Evolutionary conservation across 352 stramenopile species (phyloP), one percentile per base, ranked within the genome.

Genomic region (Phytophthora rubi): DNA sequence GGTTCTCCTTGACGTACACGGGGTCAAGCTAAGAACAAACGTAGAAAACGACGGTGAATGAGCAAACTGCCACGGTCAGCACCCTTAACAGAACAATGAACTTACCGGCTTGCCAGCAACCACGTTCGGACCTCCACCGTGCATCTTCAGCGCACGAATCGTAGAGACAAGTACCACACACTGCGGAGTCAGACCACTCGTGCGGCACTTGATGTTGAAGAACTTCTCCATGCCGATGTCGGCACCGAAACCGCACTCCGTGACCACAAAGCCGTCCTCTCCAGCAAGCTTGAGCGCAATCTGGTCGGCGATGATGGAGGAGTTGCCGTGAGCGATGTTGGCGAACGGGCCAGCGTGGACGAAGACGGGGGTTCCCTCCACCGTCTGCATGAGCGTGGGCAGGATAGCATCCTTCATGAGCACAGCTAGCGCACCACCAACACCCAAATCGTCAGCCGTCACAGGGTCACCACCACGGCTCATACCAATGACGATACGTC

Each of bases 151-250:
- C 33, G 98, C 98, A 39, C 98, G 94, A 32, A 99, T 93, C 4
- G 98, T 99, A 21, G 98, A 96, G 15, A 99, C 98, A 37, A 99
- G 93, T 48, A 99, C 97, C 44, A 97, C 97, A 65, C 94, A 99
- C 71, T 98, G 93, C 8, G 98, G 98, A n/a, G 89, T 96, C 7
- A 99, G 79, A 15, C 95, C 97, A 64, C 86, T 98, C 37, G 91
- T 88, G 35, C 98, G 90, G 77, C 97, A 99, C 85, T 99, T 99
- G 73, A 99, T 99, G 86, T 99, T 99, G 80, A 99, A 99, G 76
- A 99, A 99, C 80, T 99, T 99, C 69, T 99, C 94, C 81, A 98
- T 96, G 55, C 92, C 94, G 64, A 99, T 98, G 70, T 99, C 97
- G 9, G 97, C 97, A 44, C 98, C 98, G 73, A 99, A 99, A 9